Percentiles rank a stretch among this genome's conserved stretches.
These are phyloP conservation scores for Fallopia convolvulus DNA, from an alignment of 148 eudicot genomes.

Conservation along the genomic window DNA sequence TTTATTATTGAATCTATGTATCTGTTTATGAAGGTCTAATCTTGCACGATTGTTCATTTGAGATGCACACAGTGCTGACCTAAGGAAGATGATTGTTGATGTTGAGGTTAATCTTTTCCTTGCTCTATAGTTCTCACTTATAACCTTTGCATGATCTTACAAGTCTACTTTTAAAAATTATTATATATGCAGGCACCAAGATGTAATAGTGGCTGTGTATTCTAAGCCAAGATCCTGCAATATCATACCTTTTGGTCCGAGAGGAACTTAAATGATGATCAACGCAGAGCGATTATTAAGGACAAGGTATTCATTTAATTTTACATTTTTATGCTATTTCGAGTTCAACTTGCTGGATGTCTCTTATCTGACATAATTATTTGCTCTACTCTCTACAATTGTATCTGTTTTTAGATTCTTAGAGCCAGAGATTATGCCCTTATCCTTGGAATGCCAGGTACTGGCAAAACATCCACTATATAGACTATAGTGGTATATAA, in stretches of 20 bases:
- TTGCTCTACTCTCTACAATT: neutral
- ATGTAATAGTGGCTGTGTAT: constrained; percentile 80
- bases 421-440: constrained; percentile 89
- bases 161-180: neutral
- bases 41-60: constrained; percentile 73
- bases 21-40: constrained; percentile 53
- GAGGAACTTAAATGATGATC: constrained; percentile 85
- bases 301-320: constrained; percentile 29
- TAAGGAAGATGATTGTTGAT: constrained; percentile 82
- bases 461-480: constrained; percentile 98
- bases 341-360: constrained; percentile 4
- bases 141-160: neutral
- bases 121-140: constrained; percentile 7
- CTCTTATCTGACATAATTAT: constrained; percentile 10
- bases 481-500: too few species aligned
- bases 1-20: neutral
- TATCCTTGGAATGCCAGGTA: constrained; percentile 98
- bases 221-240: constrained; percentile 96
- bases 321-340: neutral
- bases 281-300: constrained; percentile 90
- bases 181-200: constrained; percentile 66
- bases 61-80: constrained; percentile 50
- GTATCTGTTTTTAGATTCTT: constrained; percentile 57
- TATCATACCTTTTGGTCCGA: constrained; percentile 91
- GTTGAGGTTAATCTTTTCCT: constrained; percentile 52